Evolutionary conservation across 495 filamentous ascomycete species (phyloP), one percentile per base, ranked within the genome.

Genomic region (Clavariopsis aquatica): DNA sequence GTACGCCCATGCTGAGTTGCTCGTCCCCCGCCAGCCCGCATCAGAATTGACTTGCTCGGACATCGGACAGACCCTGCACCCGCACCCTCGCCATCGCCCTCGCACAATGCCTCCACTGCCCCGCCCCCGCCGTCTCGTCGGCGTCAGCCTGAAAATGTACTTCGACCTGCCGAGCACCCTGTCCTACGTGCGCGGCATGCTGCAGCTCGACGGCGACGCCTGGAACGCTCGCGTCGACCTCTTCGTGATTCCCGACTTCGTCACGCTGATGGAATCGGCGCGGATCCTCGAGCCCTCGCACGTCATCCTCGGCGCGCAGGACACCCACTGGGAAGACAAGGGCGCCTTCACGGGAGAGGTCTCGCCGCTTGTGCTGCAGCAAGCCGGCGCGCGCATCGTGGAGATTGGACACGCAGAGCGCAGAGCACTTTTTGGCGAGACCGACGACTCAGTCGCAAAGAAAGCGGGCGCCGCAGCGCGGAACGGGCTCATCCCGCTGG

Each of bases 141-240:
- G 89, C 72, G 86, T 93, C 73, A 89, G 85, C 56, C 82, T 89
- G 23, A 93, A 95, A 72, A 90, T 92, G 85, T 93, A 93, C 81
- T 93, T 93, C 75, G 83, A 83, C 76, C 82, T 86, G 22, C 74
- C 82, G 20, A 78, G 78, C 57, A 92, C 91, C 15, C 76, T 78
- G 56, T 67, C 77, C 49, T 95, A 91, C 78, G 77, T 88, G 62
- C 71, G 77, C 46, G 76, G 78, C 58, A 77, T 92, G 41, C 78
- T 87, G 22, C 69, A 79, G 51, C 80, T 78, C 24, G 60, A 69
- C 12, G 60, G 66, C 22, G 59, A 73, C 20, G 69, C 74, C 15
- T 72, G 78, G 38, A 70, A 75, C 12, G 51, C 71, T 31, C 67
- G 71, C 24, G 70, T 83, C 61, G 82, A 85, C 75, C 72, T 85